These are phyloP conservation scores for Apiospora sp. DNA, from an alignment of 2,329 filamentous ascomycete genomes.

Conservation along the genomic window DNA sequence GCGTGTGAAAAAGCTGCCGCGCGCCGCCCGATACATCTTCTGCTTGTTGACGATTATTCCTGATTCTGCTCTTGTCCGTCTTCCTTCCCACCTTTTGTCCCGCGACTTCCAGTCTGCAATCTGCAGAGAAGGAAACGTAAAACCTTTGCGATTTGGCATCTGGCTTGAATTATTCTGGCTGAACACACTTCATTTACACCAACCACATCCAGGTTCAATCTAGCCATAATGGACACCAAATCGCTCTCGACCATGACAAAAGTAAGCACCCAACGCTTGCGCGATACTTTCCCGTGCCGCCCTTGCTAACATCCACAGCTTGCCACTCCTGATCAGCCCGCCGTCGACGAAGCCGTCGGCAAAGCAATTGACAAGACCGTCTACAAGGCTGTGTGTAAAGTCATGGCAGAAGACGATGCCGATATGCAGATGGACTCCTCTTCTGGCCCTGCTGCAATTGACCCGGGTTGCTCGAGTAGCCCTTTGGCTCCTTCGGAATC, in stretches of 20 bases:
- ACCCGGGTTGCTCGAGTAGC: too few relatives aligned
- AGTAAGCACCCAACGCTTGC: not conserved
- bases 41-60: constrained; percentile 72
- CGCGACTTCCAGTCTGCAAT: constrained; percentile 54
- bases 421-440: too few relatives aligned
- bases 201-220: not conserved
- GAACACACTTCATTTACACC: constrained; percentile 63
- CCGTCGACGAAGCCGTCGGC: not conserved
- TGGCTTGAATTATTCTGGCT: constrained; percentile 96
- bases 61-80: constrained; percentile 72
- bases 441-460: too few relatives aligned
- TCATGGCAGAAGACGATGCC: not conserved
- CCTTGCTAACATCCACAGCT: not conserved
- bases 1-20: constrained; percentile 57
- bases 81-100: constrained; percentile 69
- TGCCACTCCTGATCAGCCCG: too few relatives aligned
- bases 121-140: constrained; percentile 74
- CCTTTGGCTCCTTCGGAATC: too few relatives aligned
- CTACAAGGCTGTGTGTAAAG: not conserved
- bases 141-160: constrained; percentile 89
- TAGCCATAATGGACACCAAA: not conserved
- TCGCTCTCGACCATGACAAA: not conserved
- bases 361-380: not conserved
- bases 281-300: too few relatives aligned
- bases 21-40: constrained; percentile 73